Base-by-base conservation (phyloP, 108 stramenopile species). In the Craspedostauros australis region DNA sequence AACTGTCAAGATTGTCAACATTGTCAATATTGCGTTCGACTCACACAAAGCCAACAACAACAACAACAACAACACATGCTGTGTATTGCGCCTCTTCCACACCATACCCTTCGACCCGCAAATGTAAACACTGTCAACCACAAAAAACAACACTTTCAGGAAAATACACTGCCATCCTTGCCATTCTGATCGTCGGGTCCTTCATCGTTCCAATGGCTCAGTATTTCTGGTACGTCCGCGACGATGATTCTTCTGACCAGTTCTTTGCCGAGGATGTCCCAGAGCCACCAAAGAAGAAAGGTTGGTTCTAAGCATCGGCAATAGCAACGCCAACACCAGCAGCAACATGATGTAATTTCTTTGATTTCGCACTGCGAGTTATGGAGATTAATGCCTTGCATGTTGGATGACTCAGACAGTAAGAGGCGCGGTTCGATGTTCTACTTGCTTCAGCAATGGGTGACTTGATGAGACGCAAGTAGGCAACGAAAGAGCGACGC, bases 151-250 rank as follows among this genome's bases (percentile, higher is more conserved):
- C n/a, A 27, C 24, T 21, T 16, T 26, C 39, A 89, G 90, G 93
- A 70, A 96, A 95, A 65, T 96, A 96, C 76, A 86, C 84, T 32
- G 89, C 92, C 22, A 68, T 96, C 37, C 74, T 96, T 39, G 93
- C 86, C 32, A 79, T 96, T 50, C 80, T 95, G 31, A 78, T 96
- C 42, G 91, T 91, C 30, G 95, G 95, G 27, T 93, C 91, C 29
- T 96, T 96, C 76, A 71, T 96, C 59, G 87, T 96, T 72, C 95
- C 95, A 24, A 96, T 96, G 95, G 95, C 91, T 15, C 95, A 96
- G 69, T 96, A 96, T 68, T 96, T 91, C 57, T 96, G 95, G 95
- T 96, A 94, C 70, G 89, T 96, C 23, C 72, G 68, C 26, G 90
- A 92, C 62, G 90, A 92, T 50, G 84, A 88, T 50, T 82, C 82